A percentile compares a stretch with the other conserved stretches of the same genome.
These are phyloP conservation scores for Pythium folliculosum DNA, from an alignment of 352 stramenopile genomes.

Conservation along the genomic window DNA sequence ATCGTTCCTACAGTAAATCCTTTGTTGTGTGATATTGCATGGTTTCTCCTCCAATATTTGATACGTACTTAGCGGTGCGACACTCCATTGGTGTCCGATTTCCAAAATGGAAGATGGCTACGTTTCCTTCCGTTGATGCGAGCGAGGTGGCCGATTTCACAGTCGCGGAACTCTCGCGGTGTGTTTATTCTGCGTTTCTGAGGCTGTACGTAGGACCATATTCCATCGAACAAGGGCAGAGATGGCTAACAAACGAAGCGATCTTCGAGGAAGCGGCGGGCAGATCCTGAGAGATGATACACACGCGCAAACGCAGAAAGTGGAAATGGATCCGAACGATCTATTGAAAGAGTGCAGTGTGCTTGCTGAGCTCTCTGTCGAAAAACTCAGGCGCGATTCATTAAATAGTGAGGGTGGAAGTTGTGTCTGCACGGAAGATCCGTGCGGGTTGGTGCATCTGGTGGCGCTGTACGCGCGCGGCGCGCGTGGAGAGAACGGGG, in stretches of 20 bases:
- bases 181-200: background rate
- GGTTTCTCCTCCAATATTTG: too few relatives aligned
- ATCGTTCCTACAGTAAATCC: too few relatives aligned
- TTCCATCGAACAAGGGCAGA: background rate
- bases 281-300: background rate
- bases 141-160: background rate
- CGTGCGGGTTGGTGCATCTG: background rate
- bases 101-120: background rate
- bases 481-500: background rate
- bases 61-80: too few relatives aligned
- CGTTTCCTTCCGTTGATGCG: background rate
- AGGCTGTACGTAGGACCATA: background rate
- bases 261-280: background rate
- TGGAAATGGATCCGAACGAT: background rate
- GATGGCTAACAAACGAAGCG: background rate
- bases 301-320: background rate
- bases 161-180: background rate
- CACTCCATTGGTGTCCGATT: background rate
- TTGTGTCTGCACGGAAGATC: background rate
- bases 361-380: background rate
- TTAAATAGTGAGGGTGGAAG: constrained; percentile 2
- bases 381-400: background rate
- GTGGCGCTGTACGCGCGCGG: background rate
- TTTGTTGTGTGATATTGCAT: too few relatives aligned
- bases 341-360: background rate